Percentiles rank a stretch among this genome's conserved stretches.
phyloP scores from a whole-genome alignment of 768 basidiomycete species.

The Suillus ampliporus region DNA sequence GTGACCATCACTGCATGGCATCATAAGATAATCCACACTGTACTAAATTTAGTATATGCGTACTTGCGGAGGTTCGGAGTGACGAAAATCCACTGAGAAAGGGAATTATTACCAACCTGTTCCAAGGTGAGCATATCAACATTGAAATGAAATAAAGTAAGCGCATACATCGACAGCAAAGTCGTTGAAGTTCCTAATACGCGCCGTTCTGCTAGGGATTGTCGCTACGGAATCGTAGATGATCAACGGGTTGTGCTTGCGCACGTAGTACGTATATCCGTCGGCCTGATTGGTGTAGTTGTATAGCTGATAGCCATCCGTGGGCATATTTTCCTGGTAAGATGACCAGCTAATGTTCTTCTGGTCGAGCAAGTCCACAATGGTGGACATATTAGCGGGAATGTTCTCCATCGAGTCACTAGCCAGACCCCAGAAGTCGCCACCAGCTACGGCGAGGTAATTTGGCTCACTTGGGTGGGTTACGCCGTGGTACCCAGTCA shows the following conservation, averaged over 20 bases:
- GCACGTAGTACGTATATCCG: constrained; percentile 55
- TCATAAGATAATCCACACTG: background rate
- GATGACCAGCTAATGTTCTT: constrained; percentile 63
- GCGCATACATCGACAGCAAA: constrained; percentile 55
- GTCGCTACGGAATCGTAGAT: constrained; percentile 56
- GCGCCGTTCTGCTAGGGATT: constrained; percentile 44
- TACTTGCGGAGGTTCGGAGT: constrained; percentile 59
- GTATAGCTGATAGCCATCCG: constrained; percentile 51
- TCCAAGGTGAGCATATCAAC: background rate
- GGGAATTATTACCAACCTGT: constrained; percentile 41
- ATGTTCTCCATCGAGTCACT: constrained; percentile 43
- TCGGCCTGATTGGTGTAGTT: constrained; percentile 34
- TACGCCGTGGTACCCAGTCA: constrained; percentile 52
- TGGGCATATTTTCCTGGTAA: constrained; percentile 66
- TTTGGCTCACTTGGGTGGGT: constrained; percentile 71
- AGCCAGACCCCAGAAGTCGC: constrained; percentile 57
- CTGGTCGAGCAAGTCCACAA: constrained; percentile 65
- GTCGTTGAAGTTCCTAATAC: constrained; percentile 66
- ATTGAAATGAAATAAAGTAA: background rate
- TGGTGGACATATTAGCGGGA: constrained; percentile 55
- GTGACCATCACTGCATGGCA: constrained; percentile 56
- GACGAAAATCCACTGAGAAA: constrained; percentile 67
- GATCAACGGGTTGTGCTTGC: constrained; percentile 62
- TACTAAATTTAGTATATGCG: constrained; percentile 7
- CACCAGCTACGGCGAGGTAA: constrained; percentile 52